Evolutionary conservation across 2,329 filamentous ascomycete species (phyloP), one percentile per base, ranked within the genome.

Genomic region (Sporothrix inflata): DNA sequence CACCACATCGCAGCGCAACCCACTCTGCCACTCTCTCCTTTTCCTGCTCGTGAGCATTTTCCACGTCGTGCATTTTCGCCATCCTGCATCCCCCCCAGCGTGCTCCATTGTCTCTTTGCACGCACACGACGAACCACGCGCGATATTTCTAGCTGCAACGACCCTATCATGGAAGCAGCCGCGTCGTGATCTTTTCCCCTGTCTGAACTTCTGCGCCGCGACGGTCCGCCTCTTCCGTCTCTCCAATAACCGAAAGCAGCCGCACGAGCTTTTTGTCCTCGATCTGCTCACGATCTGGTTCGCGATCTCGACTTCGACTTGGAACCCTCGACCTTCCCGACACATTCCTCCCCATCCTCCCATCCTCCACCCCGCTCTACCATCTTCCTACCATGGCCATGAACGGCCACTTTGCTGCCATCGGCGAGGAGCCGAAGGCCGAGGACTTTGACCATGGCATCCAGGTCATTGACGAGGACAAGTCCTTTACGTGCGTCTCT

Each of bases 391-490:
- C 38, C 16, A 71, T 79, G 55, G 85, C 77, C 76, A 91, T 94
- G 89, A 97, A 96, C 83, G 90, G 91, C 80, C 92, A 95, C 81
- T 94, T 95, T 82, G 91, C 92, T 77, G 85, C 88, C 71, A 89
- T 92, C 80, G 91, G 91, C 84, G 86, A 90, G 74, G 85, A 86
- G 83, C 86, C 89, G 78, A 84, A 85, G 75, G 85, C 87, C 76
- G 86, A 89, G 79, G 86, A 90, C 76, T 98, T 95, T 82, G 92
- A 94, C 79, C 92, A 97, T 88, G 96, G 96, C 79, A 93, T 98
- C 79, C 96, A 99, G 84, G 94, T 99, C 77, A 93, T 99, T 79
- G 94, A 98, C 81, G 94, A 94, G 84, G 91, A 97, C 80, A 98
- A 98, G 85, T 88, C 93, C 78, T 99, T 98, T 89, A 98, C 97